Evolutionary conservation across 345 rosid genomes (phyloP).

Genomic region (Psidium guajava): DNA sequence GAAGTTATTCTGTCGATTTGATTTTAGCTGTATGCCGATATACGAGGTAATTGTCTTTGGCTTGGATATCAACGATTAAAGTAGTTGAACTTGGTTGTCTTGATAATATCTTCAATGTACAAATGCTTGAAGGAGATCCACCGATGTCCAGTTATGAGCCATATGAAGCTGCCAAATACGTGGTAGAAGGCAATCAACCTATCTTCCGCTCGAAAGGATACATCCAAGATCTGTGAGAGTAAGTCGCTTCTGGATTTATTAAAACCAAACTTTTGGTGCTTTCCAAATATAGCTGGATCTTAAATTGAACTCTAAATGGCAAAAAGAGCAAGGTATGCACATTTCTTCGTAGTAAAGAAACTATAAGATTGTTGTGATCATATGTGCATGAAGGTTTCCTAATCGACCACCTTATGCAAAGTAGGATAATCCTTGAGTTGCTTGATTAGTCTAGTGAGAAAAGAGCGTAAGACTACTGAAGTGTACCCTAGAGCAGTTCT

Average conservation of each 20-base stretch:
- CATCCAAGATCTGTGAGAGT: constrained; percentile 72
- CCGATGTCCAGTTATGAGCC: constrained; percentile 78
- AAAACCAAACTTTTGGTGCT: neutral
- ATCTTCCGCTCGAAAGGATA: constrained; percentile 66
- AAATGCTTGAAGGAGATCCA: constrained; percentile 99
- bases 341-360: neutral
- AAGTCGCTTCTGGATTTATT: constrained; percentile 15
- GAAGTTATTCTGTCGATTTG: constrained; percentile 97
- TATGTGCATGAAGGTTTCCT: neutral
- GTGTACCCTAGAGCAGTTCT: no score
- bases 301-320: neutral
- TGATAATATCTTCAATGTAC: constrained; percentile 5
- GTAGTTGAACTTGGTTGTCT: constrained; percentile 3
- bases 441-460: neutral
- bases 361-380: neutral
- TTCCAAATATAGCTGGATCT: neutral
- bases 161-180: constrained; percentile 90
- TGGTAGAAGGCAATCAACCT: constrained; percentile 89
- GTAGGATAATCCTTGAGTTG: neutral
- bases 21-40: no score
- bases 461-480: neutral
- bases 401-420: neutral
- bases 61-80: neutral
- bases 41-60: constrained; percentile 49
- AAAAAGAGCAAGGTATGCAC: neutral